Evolutionary conservation across 2,329 filamentous ascomycete genomes (phyloP).

Genomic region (Cladophialophora psammophila): DNA sequence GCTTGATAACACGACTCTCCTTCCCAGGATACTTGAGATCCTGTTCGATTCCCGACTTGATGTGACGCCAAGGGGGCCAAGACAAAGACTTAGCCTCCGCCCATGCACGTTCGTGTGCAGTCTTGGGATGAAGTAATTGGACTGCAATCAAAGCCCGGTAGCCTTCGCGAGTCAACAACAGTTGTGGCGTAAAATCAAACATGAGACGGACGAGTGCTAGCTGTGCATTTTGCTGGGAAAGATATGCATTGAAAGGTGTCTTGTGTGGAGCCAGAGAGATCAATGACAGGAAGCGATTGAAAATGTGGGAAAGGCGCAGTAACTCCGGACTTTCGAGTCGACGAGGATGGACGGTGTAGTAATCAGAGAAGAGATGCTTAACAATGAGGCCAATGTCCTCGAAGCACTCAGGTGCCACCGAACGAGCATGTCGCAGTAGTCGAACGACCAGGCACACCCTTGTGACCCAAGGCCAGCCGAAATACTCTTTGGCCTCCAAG

Average conservation of each 20-base stretch:
- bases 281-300: slow-evolving; percentile 58
- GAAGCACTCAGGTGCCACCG: slow-evolving; percentile 57
- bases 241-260: slow-evolving; percentile 58
- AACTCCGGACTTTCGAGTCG: slow-evolving; percentile 18
- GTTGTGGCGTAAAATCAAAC: slow-evolving; percentile 60
- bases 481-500: slow-evolving; percentile 20
- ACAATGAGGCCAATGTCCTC: slow-evolving; percentile 50
- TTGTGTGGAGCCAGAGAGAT: slow-evolving; percentile 58
- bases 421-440: slow-evolving; percentile 59
- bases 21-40: slow-evolving; percentile 63
- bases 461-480: slow-evolving; percentile 26
- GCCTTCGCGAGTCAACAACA: slow-evolving; percentile 64
- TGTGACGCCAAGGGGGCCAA: slow-evolving; percentile 72
- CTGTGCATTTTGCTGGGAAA: slow-evolving; percentile 63
- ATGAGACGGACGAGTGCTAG: slow-evolving; percentile 65
- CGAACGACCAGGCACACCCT: slow-evolving; percentile 51
- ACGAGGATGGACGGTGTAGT: slow-evolving; percentile 14
- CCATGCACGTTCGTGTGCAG: slow-evolving; percentile 62
- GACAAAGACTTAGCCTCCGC: slow-evolving; percentile 65
- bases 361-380: slow-evolving; percentile 27
- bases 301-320: slow-evolving; percentile 40
- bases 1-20: slow-evolving; percentile 63
- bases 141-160: slow-evolving; percentile 64
- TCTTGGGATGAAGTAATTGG: slow-evolving; percentile 67
- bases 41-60: slow-evolving; percentile 67